A percentile compares a stretch with the other conserved stretches of the same genome.
Evolutionary conservation across 441 rosid species (phyloP).

Genomic region (Eutrema salsugineum): DNA sequence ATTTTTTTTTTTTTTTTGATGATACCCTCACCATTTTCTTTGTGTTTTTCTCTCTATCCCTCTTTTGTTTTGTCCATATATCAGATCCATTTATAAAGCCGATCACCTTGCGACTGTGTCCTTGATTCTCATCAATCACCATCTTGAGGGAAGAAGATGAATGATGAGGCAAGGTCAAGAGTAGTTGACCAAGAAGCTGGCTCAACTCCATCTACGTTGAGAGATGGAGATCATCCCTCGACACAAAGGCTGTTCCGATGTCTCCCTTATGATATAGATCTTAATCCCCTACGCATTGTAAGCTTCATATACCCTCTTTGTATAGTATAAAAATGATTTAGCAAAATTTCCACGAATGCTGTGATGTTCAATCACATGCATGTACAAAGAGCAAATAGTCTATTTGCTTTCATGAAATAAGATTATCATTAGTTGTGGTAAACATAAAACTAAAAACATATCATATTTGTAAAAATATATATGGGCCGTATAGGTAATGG

Average conservation of each 20-base stretch:
- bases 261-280: slow-evolving; percentile 22
- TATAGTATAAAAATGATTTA: background rate
- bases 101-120: background rate
- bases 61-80: background rate
- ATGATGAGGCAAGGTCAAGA: slow-evolving; percentile 23
- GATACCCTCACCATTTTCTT: slow-evolving; percentile 16
- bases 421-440: background rate
- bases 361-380: background rate
- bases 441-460: background rate
- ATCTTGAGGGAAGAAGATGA: slow-evolving; percentile 12
- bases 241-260: slow-evolving; percentile 12
- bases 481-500: slow-evolving; percentile 38
- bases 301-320: background rate
- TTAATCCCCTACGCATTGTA: slow-evolving; percentile 32
- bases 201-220: slow-evolving; percentile 27
- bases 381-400: too few species aligned
- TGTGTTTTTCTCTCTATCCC: slow-evolving; percentile 20
- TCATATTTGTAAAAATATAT: background rate
- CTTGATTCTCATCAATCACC: background rate
- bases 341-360: background rate
- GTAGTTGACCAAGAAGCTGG: slow-evolving; percentile 30
- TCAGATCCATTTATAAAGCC: slow-evolving; percentile 32
- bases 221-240: slow-evolving; percentile 15
- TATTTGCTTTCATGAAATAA: too few species aligned
- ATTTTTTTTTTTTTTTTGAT: background rate